These are phyloP conservation scores for Phialemoniopsis sp. DNA, from an alignment of 2,329 filamentous ascomycete species.

Conservation along the genomic window DNA sequence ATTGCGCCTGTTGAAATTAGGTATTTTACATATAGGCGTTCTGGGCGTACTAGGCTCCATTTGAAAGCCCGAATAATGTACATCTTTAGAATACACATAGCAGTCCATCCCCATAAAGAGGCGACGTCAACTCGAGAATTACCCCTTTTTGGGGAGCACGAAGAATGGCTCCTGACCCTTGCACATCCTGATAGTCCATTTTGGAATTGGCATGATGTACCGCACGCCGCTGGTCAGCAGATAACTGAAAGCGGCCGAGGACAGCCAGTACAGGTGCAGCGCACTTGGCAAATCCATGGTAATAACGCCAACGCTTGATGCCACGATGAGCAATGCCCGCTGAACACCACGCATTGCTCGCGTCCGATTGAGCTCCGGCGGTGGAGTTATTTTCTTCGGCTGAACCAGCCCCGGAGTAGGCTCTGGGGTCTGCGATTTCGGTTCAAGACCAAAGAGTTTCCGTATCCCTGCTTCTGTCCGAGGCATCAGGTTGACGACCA, in stretches of 20 bases:
- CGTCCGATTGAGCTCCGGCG: background rate
- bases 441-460: slow-evolving; percentile 14
- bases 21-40: no score
- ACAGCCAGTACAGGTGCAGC: slow-evolving; percentile 38
- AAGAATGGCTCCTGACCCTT: slow-evolving; percentile 10
- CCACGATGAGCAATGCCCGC: slow-evolving; percentile 20
- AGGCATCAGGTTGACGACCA: slow-evolving; percentile 28
- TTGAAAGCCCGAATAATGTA: no score
- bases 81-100: no score
- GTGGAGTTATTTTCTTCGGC: background rate
- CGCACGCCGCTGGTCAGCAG: slow-evolving; percentile 13
- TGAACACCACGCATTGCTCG: slow-evolving; percentile 12
- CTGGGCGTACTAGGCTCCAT: no score
- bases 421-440: background rate
- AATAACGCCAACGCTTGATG: slow-evolving; percentile 24
- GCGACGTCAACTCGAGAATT: no score
- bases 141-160: slow-evolving; percentile 5
- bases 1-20: no score
- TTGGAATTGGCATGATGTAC: slow-evolving; percentile 16
- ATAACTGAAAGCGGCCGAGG: slow-evolving; percentile 21
- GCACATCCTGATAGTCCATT: slow-evolving; percentile 9
- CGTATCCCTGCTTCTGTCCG: slow-evolving; percentile 14
- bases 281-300: slow-evolving; percentile 35
- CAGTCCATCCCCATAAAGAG: no score
- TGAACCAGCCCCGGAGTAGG: background rate